Evolutionary conservation across 768 basidiomycete species (phyloP).

Genomic region (Thelephora ganbajun): DNA sequence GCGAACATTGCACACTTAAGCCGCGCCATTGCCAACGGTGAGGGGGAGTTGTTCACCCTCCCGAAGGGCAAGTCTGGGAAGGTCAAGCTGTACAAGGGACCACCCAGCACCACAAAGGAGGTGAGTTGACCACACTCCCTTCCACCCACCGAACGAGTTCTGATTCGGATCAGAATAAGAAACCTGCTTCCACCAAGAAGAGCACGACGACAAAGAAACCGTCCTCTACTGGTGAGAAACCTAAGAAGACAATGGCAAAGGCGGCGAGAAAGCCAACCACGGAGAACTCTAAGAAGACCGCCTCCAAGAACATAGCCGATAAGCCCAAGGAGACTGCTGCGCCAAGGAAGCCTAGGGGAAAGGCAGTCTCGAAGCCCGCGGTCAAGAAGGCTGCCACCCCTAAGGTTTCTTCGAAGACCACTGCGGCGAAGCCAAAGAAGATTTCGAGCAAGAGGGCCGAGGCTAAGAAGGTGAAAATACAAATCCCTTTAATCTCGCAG

Average conservation of each 20-base stretch:
- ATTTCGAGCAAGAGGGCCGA: constrained; percentile 18
- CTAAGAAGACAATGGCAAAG: constrained; percentile 10
- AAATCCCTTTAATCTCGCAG: background rate
- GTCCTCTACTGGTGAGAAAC: constrained; percentile 12
- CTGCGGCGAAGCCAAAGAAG: constrained; percentile 15
- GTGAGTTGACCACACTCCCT: constrained; percentile 18
- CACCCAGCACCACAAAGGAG: constrained; percentile 40
- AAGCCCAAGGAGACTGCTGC: constrained; percentile 20
- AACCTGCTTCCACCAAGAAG: constrained; percentile 20
- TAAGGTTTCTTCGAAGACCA: constrained; percentile 18
- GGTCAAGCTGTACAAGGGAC: constrained; percentile 56
- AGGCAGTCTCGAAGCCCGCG: constrained; percentile 10
- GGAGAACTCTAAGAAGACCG: constrained; percentile 20
- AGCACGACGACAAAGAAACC: constrained; percentile 12
- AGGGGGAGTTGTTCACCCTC: constrained; percentile 36
- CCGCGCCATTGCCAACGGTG: constrained; percentile 40
- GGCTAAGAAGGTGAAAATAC: constrained; percentile 19
- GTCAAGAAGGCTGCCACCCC: constrained; percentile 13
- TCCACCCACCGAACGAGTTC: constrained; percentile 4
- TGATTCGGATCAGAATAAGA: constrained; percentile 19
- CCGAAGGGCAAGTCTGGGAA: constrained; percentile 60
- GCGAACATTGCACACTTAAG: constrained; percentile 33
- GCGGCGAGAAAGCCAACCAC: constrained; percentile 17
- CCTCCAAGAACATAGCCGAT: constrained; percentile 13
- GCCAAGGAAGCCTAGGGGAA: constrained; percentile 13